phyloP scores from a whole-genome alignment of 2,329 filamentous ascomycete genomes.

The Lachnellula hyalina region DNA sequence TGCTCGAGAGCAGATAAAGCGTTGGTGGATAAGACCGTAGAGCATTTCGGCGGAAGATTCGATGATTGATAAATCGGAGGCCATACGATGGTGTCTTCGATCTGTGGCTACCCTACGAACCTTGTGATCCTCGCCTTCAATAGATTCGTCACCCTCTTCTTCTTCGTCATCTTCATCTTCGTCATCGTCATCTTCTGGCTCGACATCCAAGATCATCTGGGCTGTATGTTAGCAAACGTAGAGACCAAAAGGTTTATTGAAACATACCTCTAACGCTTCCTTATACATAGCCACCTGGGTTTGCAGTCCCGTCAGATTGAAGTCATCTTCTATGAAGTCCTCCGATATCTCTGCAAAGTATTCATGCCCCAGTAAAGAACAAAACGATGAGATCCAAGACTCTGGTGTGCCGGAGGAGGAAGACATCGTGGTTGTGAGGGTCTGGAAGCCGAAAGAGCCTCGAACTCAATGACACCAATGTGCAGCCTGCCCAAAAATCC shows the following conservation, averaged over 20 bases:
- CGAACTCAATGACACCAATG: background rate
- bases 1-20: conserved; percentile 92
- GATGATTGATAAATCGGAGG: conserved; percentile 89
- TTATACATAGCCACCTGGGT: conserved; percentile 98
- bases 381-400: conserved; percentile 98
- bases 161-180: conserved; percentile 68
- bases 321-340: conserved; percentile 99
- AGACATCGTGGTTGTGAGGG: conserved; percentile 23
- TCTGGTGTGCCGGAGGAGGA: conserved; percentile 45
- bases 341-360: conserved; percentile 99
- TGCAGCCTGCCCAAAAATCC: background rate
- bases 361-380: conserved; percentile 90
- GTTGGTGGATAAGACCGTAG: conserved; percentile 96
- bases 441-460: conserved; percentile 1
- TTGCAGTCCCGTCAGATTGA: conserved; percentile 94
- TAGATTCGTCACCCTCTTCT: conserved; percentile 63
- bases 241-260: background rate
- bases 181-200: conserved; percentile 90
- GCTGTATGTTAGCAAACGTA: conserved; percentile 12
- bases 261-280: conserved; percentile 76
- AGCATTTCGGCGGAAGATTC: conserved; percentile 97
- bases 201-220: conserved; percentile 95
- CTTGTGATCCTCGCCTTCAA: conserved; percentile 54
- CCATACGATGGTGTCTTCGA: conserved; percentile 76
- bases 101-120: conserved; percentile 47